Evolutionary conservation across 129 eudicot species (phyloP), one percentile per base, ranked within the genome.

Genomic region (Gnaphalium uliginosum): DNA sequence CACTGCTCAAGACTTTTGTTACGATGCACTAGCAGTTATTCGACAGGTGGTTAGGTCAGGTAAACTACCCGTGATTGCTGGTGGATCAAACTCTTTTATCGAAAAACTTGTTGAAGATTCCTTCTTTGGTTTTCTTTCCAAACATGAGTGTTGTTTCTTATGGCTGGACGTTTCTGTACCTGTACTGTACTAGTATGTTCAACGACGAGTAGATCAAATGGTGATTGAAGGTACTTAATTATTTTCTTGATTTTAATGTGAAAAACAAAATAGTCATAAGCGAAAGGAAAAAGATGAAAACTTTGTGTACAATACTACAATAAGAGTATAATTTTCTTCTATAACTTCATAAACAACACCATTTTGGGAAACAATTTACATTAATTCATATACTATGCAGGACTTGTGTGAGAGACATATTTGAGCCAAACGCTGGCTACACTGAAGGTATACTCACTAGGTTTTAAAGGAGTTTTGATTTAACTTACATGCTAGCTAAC

Each of bases 101-200:
- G 76, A 72, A 50, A 76, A 70, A 25, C 73, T 81, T 17, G 78
- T 81, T 9, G 56, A 81, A 25, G 80, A 83, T 23, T n/a, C 66
- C 18, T 21, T 22, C 13, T 24, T 19, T 32, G 22, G 39, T 29
- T 78, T 78, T 59, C 72, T 8, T 23, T 65, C 79, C 8, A 66
- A 18, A 32, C 78, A 82, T 17, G 68, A 59, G 3, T 72, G 75
- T 19, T 78, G 61, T 63, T 78, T 82, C 66, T 9, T 78, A 22
- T 82, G 83, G 79, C 57, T 78, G 14, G 79, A 82, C 51, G 86
- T 78, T 18, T 82, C 76, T n/a, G 10, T 48, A 37, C 79, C 79
- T 4, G 46, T 82, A 13, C 71, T 71, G 17, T 24, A 33, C 29
- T 57, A 68, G 9, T 78, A 26, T 59, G 76, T 78, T 6, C 64